Conservation (phyloP, 148 eudicot species). For the Camellia lanceoleosa region DNA sequence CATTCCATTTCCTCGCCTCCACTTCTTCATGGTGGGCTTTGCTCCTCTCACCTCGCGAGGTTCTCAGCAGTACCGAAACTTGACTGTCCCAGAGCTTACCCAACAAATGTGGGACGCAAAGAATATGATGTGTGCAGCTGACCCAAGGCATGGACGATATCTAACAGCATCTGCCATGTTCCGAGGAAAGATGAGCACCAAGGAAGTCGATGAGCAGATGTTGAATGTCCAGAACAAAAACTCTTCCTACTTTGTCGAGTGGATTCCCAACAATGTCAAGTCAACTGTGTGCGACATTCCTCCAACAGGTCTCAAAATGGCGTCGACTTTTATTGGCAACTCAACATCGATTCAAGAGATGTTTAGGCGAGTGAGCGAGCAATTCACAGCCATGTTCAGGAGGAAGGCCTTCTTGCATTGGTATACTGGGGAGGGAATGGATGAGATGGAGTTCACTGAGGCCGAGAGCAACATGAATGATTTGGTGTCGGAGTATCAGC, state of each 20-base stretch:
- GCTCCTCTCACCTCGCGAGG: slow-evolving; percentile 76
- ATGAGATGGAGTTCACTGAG: slow-evolving; percentile 90
- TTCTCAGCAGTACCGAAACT: slow-evolving; percentile 57
- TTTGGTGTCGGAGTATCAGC: slow-evolving; percentile 84
- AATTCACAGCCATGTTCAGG: slow-evolving; percentile 87
- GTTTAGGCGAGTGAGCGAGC: slow-evolving; percentile 85
- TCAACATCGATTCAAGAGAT: slow-evolving; percentile 82
- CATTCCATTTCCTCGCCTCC: slow-evolving; percentile 72
- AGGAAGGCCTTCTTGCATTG: slow-evolving; percentile 90
- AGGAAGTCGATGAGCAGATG: slow-evolving; percentile 88
- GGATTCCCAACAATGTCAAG: slow-evolving; percentile 81
- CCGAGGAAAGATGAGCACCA: slow-evolving; percentile 88
- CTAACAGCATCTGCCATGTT: slow-evolving; percentile 78
- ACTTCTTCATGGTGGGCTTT: slow-evolving; percentile 83
- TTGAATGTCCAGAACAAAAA: slow-evolving; percentile 80
- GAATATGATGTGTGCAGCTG: slow-evolving; percentile 95
- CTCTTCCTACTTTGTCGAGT: slow-evolving; percentile 82
- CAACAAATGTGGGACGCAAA: slow-evolving; percentile 89
- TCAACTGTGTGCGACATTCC: slow-evolving; percentile 79
- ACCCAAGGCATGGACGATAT: slow-evolving; percentile 78
- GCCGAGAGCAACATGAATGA: slow-evolving; percentile 93
- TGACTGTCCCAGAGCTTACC: slow-evolving; percentile 71
- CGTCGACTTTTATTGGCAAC: slow-evolving; percentile 75
- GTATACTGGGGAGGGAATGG: slow-evolving; percentile 89
- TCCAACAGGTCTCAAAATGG: slow-evolving; percentile 72